Evolutionary conservation across 148 eudicot species (phyloP).

Genomic region (Vaccinium darrowii): DNA sequence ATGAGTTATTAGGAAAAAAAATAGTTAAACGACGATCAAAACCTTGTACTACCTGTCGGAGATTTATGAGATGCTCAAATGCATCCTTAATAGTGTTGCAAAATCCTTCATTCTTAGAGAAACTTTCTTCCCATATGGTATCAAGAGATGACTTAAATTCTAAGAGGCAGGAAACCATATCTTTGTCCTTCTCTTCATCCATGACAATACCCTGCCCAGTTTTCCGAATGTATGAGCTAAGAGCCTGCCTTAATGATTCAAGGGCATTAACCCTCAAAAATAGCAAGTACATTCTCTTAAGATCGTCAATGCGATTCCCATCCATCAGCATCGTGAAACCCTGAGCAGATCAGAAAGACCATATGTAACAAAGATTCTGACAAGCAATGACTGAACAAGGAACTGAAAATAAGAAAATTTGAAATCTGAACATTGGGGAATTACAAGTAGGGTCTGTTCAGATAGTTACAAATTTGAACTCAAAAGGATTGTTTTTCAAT

Average conservation of each 20-base stretch:
- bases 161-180: slow-evolving; percentile 84
- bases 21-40: background rate
- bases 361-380: slow-evolving; percentile 3
- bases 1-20: no score
- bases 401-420: slow-evolving; percentile 1
- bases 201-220: slow-evolving; percentile 79
- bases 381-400: background rate
- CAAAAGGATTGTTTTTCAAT: background rate
- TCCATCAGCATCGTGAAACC: slow-evolving; percentile 91
- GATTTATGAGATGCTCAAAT: slow-evolving; percentile 92
- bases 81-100: slow-evolving; percentile 89
- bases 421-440: background rate
- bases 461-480: no score
- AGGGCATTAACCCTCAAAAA: slow-evolving; percentile 80
- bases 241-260: slow-evolving; percentile 72
- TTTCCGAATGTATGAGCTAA: slow-evolving; percentile 75
- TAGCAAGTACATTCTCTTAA: slow-evolving; percentile 71
- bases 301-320: slow-evolving; percentile 81
- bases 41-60: slow-evolving; percentile 71
- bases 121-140: slow-evolving; percentile 92
- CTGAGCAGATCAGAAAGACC: slow-evolving; percentile 35
- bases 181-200: slow-evolving; percentile 98
- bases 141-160: slow-evolving; percentile 85
- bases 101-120: slow-evolving; percentile 79
- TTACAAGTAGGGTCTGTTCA: no score